Evolutionary conservation across 331 rosid species (phyloP), one percentile per base, ranked within the genome.

Genomic region (Acacia pycnantha): DNA sequence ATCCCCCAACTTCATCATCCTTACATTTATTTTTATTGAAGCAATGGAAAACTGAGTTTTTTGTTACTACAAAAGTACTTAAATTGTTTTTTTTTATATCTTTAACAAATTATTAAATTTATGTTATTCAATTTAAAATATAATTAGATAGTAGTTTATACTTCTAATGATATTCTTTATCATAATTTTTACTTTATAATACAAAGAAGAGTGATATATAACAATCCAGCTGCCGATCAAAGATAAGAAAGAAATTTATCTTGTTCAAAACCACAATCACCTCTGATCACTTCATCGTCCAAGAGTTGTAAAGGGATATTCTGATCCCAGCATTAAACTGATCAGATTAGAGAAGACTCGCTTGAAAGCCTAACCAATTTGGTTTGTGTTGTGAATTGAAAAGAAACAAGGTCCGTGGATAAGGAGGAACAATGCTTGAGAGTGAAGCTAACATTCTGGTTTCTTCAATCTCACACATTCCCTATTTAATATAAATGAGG

Each of bases 401-500:
- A 51, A n/a, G 74, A 58, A 22, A 10, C 11, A 22, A 2, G 31
- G 31, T 12, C 26, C 21, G 44, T 70, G 58, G 58, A 70, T 70
- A 24, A 71, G 76, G 41, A 71, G 21, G 56, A 71, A 26, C 0
- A 24, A 71, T 86, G 56, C 84, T 54, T 65, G n/a, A 64, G 76
- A 74, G 29, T 46, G 21, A 37, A 71, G 50, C 37, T 27, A 62
- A 6, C n/a, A 59, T 78, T 37, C 14, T 41, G 31, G 16, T 73
- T 66, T 33, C 59, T 26, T 67, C 41, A 10, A 48, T 56, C 24
- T 74, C 70, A 69, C 83, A 72, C 77, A 59, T 31, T 40, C 33
- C 15, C 15, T 27, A 46, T 72, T 46, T 15, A 58, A 22, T 24
- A 72, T 24, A 44, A 44, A 26, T 24, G 37, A 14, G 37, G 35